phyloP scores from a whole-genome alignment of 1,284 basidiomycete genomes.

The Ceratobasidium sp. region DNA sequence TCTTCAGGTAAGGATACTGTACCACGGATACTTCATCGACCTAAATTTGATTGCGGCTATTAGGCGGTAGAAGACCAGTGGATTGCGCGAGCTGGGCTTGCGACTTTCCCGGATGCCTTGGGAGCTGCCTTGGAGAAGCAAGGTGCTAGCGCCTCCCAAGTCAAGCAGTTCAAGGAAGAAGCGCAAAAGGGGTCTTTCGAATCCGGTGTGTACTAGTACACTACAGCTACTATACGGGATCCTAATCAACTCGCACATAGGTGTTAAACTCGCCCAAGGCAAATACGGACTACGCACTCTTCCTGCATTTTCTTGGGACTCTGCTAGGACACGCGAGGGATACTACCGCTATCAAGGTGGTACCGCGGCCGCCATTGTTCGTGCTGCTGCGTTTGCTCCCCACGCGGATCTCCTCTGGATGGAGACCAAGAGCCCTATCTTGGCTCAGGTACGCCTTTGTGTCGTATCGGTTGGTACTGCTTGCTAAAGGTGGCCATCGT shows the following conservation, averaged over 20 bases:
- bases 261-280: constrained; percentile 51
- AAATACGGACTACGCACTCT: constrained; percentile 79
- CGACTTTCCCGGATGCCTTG: constrained; percentile 81
- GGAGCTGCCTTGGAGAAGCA: constrained; percentile 77
- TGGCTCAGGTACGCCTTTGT: constrained; percentile 66
- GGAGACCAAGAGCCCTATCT: constrained; percentile 98
- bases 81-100: constrained; percentile 78
- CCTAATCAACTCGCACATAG: not conserved
- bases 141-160: constrained; percentile 52
- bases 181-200: constrained; percentile 30
- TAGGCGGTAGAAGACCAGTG: constrained; percentile 85
- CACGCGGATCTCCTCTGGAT: constrained; percentile 95
- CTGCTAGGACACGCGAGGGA: constrained; percentile 93
- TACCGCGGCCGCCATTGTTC: constrained; percentile 93
- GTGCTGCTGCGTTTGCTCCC: constrained; percentile 91
- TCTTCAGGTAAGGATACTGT: constrained; percentile 63
- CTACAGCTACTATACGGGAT: not conserved
- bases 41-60: not conserved
- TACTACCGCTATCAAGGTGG: constrained; percentile 98
- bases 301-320: constrained; percentile 83
- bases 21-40: not conserved
- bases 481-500: not conserved
- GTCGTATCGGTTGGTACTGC: too few species aligned
- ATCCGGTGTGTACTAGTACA: constrained; percentile 6
- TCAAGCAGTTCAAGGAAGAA: constrained; percentile 50